These are phyloP conservation scores for Globisporangium cederbergense DNA, from an alignment of 352 stramenopile genomes.

Conservation along the genomic window DNA sequence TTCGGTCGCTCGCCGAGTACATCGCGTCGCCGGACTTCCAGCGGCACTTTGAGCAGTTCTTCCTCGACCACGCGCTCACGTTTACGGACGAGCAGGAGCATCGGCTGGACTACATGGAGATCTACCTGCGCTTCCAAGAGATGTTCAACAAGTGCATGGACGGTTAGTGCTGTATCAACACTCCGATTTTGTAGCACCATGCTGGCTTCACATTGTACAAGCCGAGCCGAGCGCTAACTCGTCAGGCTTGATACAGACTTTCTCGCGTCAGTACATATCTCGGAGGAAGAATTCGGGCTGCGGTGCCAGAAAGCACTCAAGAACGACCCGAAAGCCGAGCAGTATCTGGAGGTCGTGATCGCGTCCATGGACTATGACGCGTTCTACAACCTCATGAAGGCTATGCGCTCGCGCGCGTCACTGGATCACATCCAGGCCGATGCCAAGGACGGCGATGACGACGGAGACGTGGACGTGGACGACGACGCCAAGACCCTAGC, in stretches of 20 bases:
- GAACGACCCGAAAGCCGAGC: slow-evolving; percentile 49
- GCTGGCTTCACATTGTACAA: no score
- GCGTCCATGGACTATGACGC: slow-evolving; percentile 78
- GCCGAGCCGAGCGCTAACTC: no score
- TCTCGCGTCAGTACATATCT: slow-evolving; percentile 37
- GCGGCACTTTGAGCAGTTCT: slow-evolving; percentile 71
- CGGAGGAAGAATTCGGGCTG: slow-evolving; percentile 56
- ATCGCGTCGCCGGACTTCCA: slow-evolving; percentile 64
- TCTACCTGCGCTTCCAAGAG: slow-evolving; percentile 69
- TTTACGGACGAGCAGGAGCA: slow-evolving; percentile 71
- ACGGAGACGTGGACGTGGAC: not conserved
- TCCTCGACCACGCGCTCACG: slow-evolving; percentile 56
- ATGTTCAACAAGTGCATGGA: slow-evolving; percentile 75
- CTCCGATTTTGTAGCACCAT: not conserved
- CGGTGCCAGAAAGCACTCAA: slow-evolving; percentile 54
- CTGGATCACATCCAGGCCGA: slow-evolving; percentile 35
- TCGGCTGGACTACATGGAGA: slow-evolving; percentile 66
- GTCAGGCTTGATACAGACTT: slow-evolving; percentile 34
- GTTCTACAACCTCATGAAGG: slow-evolving; percentile 72
- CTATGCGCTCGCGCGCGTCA: slow-evolving; percentile 52
- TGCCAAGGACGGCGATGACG: slow-evolving; percentile 22
- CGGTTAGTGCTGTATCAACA: slow-evolving; percentile 16
- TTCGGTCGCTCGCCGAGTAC: slow-evolving; percentile 56
- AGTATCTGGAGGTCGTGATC: slow-evolving; percentile 74
- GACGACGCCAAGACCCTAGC: slow-evolving; percentile 6